These are phyloP conservation scores for Chenopodium quinoa DNA, from an alignment of 148 eudicot species.

Conservation along the genomic window DNA sequence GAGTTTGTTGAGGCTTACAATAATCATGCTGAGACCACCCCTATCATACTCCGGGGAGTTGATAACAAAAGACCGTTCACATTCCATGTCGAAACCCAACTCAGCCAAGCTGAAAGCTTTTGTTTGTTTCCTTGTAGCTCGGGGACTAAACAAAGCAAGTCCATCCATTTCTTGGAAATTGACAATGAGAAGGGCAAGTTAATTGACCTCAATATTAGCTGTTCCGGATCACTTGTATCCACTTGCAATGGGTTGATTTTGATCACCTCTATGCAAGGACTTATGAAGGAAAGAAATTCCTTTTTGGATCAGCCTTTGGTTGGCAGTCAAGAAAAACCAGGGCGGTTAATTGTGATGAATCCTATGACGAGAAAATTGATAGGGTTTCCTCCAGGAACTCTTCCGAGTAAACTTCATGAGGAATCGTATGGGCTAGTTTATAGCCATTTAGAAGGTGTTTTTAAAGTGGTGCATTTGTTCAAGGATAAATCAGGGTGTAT, in stretches of 20 bases:
- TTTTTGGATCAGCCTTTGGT: background rate
- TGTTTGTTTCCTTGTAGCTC: constrained; percentile 27
- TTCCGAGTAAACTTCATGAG: background rate
- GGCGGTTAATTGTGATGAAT: constrained; percentile 33
- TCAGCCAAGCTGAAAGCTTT: constrained; percentile 15
- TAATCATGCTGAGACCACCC: constrained; percentile 21
- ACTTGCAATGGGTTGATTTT: constrained; percentile 39
- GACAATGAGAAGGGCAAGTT: constrained; percentile 30
- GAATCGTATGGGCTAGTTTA: constrained; percentile 43
- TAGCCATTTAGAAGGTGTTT: constrained; percentile 29
- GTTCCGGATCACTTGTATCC: constrained; percentile 30
- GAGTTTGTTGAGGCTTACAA: constrained; percentile 42
- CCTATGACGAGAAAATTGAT: constrained; percentile 35
- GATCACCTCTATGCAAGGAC: constrained; percentile 19
- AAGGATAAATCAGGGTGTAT: constrained; percentile 20
- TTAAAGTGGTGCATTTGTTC: constrained; percentile 45
- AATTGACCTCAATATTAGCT: constrained; percentile 29
- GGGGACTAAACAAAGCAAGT: background rate
- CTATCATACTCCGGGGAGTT: constrained; percentile 18
- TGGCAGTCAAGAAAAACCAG: constrained; percentile 15
- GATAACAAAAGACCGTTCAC: constrained; percentile 4
- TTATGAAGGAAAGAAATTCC: too few species aligned
- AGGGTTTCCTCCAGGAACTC: constrained; percentile 37
- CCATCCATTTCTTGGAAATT: constrained; percentile 33
- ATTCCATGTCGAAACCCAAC: constrained; percentile 34